Evolutionary conservation across 441 rosid genomes (phyloP).

Genomic region (Croton setiger): DNA sequence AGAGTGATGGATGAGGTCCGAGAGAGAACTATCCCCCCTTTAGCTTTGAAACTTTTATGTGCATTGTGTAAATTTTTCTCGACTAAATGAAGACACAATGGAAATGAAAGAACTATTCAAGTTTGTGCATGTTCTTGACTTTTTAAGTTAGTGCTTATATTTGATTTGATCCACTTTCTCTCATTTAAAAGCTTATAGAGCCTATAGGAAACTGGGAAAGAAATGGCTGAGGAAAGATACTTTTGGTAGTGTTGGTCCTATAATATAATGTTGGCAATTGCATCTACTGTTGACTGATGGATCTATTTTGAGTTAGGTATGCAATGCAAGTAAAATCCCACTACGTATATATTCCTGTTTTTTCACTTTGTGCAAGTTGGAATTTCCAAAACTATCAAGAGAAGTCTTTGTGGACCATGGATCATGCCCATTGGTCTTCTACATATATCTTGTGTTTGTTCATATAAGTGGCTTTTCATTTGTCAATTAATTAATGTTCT

Average conservation of each 20-base stretch:
- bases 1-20: conserved; percentile 21
- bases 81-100: conserved; percentile 9
- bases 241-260: not conserved
- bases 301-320: not conserved
- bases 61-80: conserved; percentile 21
- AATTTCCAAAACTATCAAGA: not conserved
- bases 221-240: not conserved
- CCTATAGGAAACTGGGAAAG: not conserved
- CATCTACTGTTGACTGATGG: not conserved
- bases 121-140: not conserved
- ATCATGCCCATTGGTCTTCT: not conserved
- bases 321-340: not conserved
- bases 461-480: too few species aligned
- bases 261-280: not conserved
- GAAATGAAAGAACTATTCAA: not conserved
- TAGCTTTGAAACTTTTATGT: conserved; percentile 17
- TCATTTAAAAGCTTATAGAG: not conserved
- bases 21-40: conserved; percentile 11
- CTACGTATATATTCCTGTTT: not conserved
- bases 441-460: too few species aligned
- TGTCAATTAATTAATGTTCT: too few species aligned
- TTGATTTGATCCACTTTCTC: not conserved
- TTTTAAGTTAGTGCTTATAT: not conserved
- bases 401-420: not conserved
- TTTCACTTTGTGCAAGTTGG: not conserved